A percentile compares a stretch with the other conserved stretches of the same genome.
These are phyloP conservation scores for Castanospermum australe DNA, from an alignment of 306 rosid species.

Conservation along the genomic window DNA sequence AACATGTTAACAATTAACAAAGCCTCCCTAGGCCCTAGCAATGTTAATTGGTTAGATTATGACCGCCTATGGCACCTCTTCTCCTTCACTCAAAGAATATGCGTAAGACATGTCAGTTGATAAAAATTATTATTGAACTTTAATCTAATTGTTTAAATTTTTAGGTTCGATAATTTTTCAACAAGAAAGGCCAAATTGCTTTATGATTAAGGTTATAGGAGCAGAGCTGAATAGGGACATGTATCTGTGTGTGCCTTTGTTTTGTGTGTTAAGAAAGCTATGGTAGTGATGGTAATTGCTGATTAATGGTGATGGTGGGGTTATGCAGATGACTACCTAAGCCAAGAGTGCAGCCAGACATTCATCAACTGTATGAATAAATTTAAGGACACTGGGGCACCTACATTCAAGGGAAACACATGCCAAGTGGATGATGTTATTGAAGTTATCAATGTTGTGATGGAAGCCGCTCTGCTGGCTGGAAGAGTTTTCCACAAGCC, in stretches of 20 bases:
- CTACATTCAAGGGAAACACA: constrained; percentile 68
- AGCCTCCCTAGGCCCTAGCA: not conserved
- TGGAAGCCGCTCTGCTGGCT: constrained; percentile 93
- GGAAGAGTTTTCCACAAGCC: constrained; percentile 87
- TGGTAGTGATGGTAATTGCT: not conserved
- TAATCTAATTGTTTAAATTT: not conserved
- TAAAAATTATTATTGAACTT: not conserved
- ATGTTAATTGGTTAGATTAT: constrained; percentile 1
- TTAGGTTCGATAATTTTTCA: not conserved
- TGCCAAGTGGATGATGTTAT: constrained; percentile 65
- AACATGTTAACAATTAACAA: not conserved
- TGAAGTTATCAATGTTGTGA: constrained; percentile 61
- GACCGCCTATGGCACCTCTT: constrained; percentile 17
- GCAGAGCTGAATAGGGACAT: not conserved
- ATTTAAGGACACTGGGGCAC: constrained; percentile 43
- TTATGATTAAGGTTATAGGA: not conserved
- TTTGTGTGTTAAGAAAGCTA: not conserved
- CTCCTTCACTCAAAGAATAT: constrained; percentile 24
- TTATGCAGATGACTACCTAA: constrained; percentile 83
- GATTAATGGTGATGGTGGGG: constrained; percentile 8
- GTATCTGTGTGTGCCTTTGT: not conserved
- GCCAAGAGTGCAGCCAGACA: constrained; percentile 82
- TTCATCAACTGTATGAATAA: constrained; percentile 72
- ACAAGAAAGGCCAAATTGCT: not conserved
- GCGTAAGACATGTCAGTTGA: not conserved